Conservation (phyloP, 2,329 filamentous ascomycete genomes). For the Botrytis hyacinthi region DNA sequence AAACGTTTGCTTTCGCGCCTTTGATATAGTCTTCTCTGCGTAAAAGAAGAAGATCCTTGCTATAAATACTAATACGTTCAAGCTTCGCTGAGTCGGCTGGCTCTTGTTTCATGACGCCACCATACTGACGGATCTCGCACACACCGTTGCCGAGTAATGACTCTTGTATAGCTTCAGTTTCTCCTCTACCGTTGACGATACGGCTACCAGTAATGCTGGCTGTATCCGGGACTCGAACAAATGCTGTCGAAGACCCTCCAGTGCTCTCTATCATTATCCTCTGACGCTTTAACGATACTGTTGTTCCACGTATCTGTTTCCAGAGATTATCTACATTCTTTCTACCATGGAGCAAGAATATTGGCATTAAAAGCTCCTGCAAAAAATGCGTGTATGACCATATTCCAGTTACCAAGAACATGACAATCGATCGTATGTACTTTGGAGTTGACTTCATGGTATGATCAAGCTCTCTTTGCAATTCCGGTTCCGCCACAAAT, state of each 20-base stretch:
- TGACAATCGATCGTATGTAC: conserved; percentile 35
- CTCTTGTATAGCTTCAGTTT: conserved; percentile 2
- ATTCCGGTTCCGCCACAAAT: conserved; percentile 46
- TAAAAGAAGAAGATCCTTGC: conserved; percentile 45
- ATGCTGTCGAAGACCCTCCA: conserved; percentile 50
- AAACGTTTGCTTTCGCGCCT: conserved; percentile 46
- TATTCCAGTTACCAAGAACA: conserved; percentile 38
- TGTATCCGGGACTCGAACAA: conserved; percentile 36
- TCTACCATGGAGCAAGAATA: conserved; percentile 38
- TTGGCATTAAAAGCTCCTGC: conserved; percentile 23
- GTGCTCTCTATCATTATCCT: conserved; percentile 48
- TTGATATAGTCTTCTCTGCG: conserved; percentile 30
- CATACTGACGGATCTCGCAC: conserved; percentile 16
- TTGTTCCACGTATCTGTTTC: conserved; percentile 19
- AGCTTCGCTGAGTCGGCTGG: conserved; percentile 43
- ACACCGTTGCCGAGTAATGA: conserved; percentile 12
- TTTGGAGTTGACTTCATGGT: conserved; percentile 21
- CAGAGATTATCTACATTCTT: conserved; percentile 13
- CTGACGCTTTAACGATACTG: conserved; percentile 26
- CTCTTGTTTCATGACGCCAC: conserved; percentile 40
- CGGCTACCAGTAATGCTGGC: background rate
- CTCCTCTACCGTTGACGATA: background rate
- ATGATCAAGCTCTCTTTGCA: conserved; percentile 45
- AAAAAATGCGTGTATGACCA: conserved; percentile 22
- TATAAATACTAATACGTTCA: conserved; percentile 47